Evolutionary conservation across 305 asterid genomes (phyloP), one percentile per base, ranked within the genome.

Genomic region (Caryopteris hybrid): DNA sequence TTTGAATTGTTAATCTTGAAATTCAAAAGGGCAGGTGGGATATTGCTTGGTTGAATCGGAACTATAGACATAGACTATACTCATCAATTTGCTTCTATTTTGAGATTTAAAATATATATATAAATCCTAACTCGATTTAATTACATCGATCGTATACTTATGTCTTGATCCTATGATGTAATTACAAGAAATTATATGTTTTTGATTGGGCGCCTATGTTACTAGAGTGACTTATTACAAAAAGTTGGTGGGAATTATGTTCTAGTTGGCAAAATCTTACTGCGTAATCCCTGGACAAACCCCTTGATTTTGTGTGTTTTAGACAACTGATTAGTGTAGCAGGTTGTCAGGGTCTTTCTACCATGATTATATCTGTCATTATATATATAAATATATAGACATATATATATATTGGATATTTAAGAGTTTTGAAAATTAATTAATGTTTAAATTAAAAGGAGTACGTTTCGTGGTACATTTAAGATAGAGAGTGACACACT

Each of bases 11-110:
- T 41, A 8, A 41, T 73, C 66, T 43, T 43, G 7, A 43, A 77
- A 58, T 47, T 73, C 51, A 74, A 73, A 70, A 62, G 72, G 58
- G 81, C 77, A 75, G 85, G 83, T 81, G 77, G 57, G 78, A 51
- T 43, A 59, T 68, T 45, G 50, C 71, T 68, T 53, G 50, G 74
- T 61, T 62, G 56, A 61, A 61, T 22, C 23, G 18, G n/a, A 45
- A 45, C 52, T 29, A 22, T 48, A 61, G 48, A 46, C n/a, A n/a
- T n/a, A n/a, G n/a, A n/a, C n/a, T 42, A 33, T 34, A 39, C 23
- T 42, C 56, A 13, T 58, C 64, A 66, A 47, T 17, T 25, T 43
- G 25, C 50, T 50, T 45, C 48, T 20, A 61, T 61, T 17, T 75
- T 64, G 34, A 64, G 65, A n/a, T n/a, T n/a, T n/a, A n/a, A n/a